Evolutionary conservation across 768 basidiomycete species (phyloP).

Genomic region (Boletus insuetus): DNA sequence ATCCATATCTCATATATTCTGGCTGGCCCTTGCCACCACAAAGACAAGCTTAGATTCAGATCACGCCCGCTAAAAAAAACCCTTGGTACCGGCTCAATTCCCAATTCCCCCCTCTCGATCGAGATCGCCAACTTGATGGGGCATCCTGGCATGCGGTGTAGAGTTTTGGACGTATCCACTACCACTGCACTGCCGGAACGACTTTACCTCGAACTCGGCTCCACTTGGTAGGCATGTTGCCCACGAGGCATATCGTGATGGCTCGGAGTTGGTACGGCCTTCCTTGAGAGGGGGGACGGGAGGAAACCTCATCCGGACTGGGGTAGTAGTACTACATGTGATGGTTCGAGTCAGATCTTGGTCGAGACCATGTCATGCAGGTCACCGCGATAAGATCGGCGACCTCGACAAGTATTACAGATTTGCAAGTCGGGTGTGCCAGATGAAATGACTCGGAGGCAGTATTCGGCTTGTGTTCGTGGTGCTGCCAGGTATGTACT

Average conservation of each 20-base stretch:
- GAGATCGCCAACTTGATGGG: conserved; percentile 1
- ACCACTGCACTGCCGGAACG: neutral
- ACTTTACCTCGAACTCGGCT: neutral
- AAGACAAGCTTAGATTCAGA: too few species aligned
- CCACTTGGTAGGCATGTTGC: conserved; percentile 7
- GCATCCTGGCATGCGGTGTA: conserved; percentile 8
- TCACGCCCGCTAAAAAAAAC: neutral
- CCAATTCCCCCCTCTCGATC: neutral
- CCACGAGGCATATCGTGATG: conserved; percentile 8
- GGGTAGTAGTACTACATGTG: too few species aligned
- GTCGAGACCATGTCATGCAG: neutral
- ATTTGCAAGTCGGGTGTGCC: neutral
- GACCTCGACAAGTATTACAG: neutral
- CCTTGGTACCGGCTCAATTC: neutral
- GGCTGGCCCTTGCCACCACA: too few species aligned
- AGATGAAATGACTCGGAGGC: neutral
- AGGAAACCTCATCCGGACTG: too few species aligned
- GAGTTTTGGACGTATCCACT: conserved; percentile 6
- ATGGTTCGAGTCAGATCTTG: neutral
- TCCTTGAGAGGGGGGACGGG: neutral
- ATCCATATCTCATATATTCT: too few species aligned
- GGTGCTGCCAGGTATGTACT: neutral
- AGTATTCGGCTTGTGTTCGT: neutral
- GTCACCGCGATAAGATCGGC: conserved; percentile 9
- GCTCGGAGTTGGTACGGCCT: neutral